Percentiles rank a stretch among this genome's conserved stretches.
Evolutionary conservation across 345 rosid species (phyloP).

Genomic region (Sonneratia alba): DNA sequence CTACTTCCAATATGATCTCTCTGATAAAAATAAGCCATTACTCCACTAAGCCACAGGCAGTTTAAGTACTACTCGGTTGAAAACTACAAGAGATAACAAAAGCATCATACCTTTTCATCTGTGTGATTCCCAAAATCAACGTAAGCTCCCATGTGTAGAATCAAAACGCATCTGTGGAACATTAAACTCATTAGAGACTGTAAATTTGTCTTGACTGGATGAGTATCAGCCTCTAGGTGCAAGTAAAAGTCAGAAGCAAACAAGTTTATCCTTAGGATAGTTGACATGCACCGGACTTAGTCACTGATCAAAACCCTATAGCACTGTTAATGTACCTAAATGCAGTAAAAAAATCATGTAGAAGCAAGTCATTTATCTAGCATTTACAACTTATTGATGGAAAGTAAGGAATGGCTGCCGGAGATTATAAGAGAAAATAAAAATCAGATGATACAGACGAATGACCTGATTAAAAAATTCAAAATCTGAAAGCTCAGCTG

Average conservation of each 20-base stretch:
- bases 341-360: background rate
- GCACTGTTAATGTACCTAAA: too few species aligned
- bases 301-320: background rate
- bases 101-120: slow-evolving; percentile 42
- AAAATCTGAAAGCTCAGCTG: slow-evolving; percentile 58
- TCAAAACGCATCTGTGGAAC: slow-evolving; percentile 72
- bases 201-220: too few species aligned
- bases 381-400: background rate
- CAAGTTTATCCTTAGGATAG: background rate
- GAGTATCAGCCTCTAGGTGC: background rate
- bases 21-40: background rate
- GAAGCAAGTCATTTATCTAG: background rate
- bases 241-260: background rate
- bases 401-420: background rate
- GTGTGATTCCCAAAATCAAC: slow-evolving; percentile 90
- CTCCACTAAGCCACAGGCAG: background rate
- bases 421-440: background rate
- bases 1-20: background rate
- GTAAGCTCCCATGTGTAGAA: slow-evolving; percentile 60
- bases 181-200: too few species aligned
- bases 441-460: background rate
- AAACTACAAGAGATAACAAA: background rate
- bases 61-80: background rate
- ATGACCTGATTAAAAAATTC: slow-evolving; percentile 64
- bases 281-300: too few species aligned